Conservation (phyloP, 1,139 yeast genomes). For the Debaryomyces subglobosus region DNA sequence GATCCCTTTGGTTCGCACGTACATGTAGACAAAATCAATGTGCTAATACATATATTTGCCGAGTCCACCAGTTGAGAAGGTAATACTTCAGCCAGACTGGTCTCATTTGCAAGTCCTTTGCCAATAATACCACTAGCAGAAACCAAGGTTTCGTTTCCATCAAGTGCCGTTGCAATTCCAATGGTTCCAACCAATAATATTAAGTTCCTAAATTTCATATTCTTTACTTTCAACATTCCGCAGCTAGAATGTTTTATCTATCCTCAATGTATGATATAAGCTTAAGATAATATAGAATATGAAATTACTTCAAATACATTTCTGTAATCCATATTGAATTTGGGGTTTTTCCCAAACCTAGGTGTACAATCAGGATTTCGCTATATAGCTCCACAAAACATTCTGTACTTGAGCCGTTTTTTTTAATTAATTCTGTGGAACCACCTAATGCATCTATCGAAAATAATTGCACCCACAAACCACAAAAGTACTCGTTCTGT, state of each 20-base stretch:
- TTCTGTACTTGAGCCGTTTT: not conserved
- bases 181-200: not conserved
- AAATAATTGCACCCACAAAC: not conserved
- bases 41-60: not conserved
- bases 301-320: not conserved
- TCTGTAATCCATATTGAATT: not conserved
- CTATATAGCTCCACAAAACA: conserved; percentile 3
- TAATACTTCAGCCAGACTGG: not conserved
- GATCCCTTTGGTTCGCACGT: not conserved
- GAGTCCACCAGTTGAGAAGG: not conserved
- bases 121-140: not conserved
- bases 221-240: not conserved
- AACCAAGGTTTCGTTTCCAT: not conserved
- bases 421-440: not conserved
- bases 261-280: not conserved
- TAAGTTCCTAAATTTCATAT: not conserved
- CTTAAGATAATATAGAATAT: not conserved
- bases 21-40: conserved; percentile 1
- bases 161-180: not conserved
- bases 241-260: not conserved
- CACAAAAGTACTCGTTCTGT: not conserved
- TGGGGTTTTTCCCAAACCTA: not conserved
- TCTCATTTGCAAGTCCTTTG: not conserved
- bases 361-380: not conserved
- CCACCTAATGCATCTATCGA: not conserved